These are phyloP conservation scores for Tylopilus sp. DNA, from an alignment of 1,284 basidiomycete genomes.

Conservation along the genomic window DNA sequence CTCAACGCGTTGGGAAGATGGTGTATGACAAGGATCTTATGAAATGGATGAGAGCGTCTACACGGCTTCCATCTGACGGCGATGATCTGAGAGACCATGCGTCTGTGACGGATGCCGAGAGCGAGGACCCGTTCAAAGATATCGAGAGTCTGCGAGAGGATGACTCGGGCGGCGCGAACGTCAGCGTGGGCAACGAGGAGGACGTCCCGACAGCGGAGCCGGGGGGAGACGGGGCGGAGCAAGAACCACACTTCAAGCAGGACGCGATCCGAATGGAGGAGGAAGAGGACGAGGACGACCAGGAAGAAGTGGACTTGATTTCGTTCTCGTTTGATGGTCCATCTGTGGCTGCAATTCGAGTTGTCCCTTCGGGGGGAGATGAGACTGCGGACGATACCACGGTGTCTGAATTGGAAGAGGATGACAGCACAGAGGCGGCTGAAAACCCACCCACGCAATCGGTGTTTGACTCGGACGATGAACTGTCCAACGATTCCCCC, in stretches of 20 bases:
- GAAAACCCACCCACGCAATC: conserved; percentile 22
- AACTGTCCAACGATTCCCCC: conserved; percentile 19
- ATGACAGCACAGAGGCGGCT: conserved; percentile 16
- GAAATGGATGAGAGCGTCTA: conserved; percentile 75
- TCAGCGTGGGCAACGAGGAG: conserved; percentile 7
- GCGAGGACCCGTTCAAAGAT: conserved; percentile 83
- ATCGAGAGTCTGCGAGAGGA: conserved; percentile 79
- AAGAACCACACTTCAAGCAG: conserved; percentile 33
- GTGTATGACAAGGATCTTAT: conserved; percentile 75
- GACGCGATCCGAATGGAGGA: conserved; percentile 53
- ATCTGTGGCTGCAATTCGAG: conserved; percentile 45
- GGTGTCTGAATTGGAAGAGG: conserved; percentile 48
- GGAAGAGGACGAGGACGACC: conserved; percentile 39
- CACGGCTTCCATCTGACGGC: conserved; percentile 32
- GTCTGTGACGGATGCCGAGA: conserved; percentile 50
- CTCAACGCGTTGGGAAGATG: conserved; percentile 83
- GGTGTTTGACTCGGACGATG: conserved; percentile 46
- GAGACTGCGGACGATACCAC: conserved; percentile 44
- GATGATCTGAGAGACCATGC: conserved; percentile 40
- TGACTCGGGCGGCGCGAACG: conserved; percentile 32
- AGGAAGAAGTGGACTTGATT: conserved; percentile 60
- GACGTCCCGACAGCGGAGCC: conserved; percentile 16
- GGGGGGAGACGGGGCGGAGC: conserved; percentile 32
- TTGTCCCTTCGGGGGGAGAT: conserved; percentile 37
- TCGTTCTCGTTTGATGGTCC: conserved; percentile 70